Conservation (phyloP, 768 basidiomycete species). For the Phylloporus sp. region DNA sequence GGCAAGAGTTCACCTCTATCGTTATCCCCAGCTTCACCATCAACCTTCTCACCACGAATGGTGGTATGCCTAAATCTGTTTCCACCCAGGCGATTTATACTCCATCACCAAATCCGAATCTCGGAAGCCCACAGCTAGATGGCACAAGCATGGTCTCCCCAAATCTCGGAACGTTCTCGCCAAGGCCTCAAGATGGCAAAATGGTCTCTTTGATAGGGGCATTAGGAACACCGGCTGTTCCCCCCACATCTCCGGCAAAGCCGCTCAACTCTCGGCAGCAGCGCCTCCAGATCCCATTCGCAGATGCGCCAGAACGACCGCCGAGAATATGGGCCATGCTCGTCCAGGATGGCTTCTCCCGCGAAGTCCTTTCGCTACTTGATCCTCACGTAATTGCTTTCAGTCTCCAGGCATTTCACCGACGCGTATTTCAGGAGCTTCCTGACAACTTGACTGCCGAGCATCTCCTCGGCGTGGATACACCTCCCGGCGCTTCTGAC, state of each 20-base stretch:
- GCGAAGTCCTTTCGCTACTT: slow-evolving; percentile 60
- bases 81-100: slow-evolving; percentile 55
- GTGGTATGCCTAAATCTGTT: slow-evolving; percentile 39
- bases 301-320: slow-evolving; percentile 22
- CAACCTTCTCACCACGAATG: slow-evolving; percentile 15
- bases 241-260: slow-evolving; percentile 23
- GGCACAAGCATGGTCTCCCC: slow-evolving; percentile 32
- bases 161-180: slow-evolving; percentile 49
- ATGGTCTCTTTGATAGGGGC: slow-evolving; percentile 46
- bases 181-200: slow-evolving; percentile 45
- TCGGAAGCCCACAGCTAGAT: slow-evolving; percentile 21
- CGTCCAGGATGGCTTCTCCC: slow-evolving; percentile 62
- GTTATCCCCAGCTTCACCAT: slow-evolving; percentile 43
- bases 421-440: slow-evolving; percentile 44
- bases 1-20: slow-evolving; percentile 57
- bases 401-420: slow-evolving; percentile 63
- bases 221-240: slow-evolving; percentile 24
- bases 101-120: slow-evolving; percentile 43
- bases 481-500: slow-evolving; percentile 7
- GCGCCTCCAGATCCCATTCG: slow-evolving; percentile 16
- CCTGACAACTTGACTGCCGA: slow-evolving; percentile 52
- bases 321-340: slow-evolving; percentile 49
- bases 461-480: slow-evolving; percentile 37
- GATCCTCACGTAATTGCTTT: slow-evolving; percentile 59
- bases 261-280: slow-evolving; percentile 23